phyloP scores from a whole-genome alignment of 1,284 basidiomycete species.

The Ganoderma lucidum region DNA sequence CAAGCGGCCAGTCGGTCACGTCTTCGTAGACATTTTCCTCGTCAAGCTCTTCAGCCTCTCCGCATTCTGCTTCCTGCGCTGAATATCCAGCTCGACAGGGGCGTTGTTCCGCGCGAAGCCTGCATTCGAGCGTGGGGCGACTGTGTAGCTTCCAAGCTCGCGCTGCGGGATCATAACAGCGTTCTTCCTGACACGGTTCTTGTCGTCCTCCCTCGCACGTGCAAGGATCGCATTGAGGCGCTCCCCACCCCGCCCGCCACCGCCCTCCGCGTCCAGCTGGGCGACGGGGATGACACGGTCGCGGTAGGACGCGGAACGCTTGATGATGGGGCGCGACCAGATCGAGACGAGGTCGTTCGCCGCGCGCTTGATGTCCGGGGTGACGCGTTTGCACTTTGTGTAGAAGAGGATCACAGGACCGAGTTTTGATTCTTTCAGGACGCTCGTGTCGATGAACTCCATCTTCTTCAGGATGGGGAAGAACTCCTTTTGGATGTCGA shows the following conservation, averaged over 20 bases:
- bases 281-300: conserved; percentile 74
- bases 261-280: conserved; percentile 42
- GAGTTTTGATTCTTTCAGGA: conserved; percentile 91
- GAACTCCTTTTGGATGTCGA: conserved; percentile 95
- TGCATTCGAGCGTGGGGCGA: conserved; percentile 68
- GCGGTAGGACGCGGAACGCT: conserved; percentile 86
- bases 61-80: conserved; percentile 73
- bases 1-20: conserved; percentile 13
- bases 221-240: conserved; percentile 76
- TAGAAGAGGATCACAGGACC: conserved; percentile 97
- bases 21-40: conserved; percentile 42
- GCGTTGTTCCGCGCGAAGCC: conserved; percentile 55
- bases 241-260: conserved; percentile 54
- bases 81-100: conserved; percentile 74
- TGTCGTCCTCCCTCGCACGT: conserved; percentile 71
- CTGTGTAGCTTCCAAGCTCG: conserved; percentile 74
- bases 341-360: conserved; percentile 87
- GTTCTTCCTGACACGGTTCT: conserved; percentile 72
- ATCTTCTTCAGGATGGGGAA: conserved; percentile 88
- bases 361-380: conserved; percentile 79
- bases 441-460: conserved; percentile 90
- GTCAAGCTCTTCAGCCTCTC: conserved; percentile 64
- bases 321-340: conserved; percentile 96
- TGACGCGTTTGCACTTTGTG: conserved; percentile 92
- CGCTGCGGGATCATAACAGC: conserved; percentile 81